A percentile compares a stretch with the other conserved stretches of the same genome.
phyloP scores from a whole-genome alignment of 306 rosid species.

The Alnus glutinosa region DNA sequence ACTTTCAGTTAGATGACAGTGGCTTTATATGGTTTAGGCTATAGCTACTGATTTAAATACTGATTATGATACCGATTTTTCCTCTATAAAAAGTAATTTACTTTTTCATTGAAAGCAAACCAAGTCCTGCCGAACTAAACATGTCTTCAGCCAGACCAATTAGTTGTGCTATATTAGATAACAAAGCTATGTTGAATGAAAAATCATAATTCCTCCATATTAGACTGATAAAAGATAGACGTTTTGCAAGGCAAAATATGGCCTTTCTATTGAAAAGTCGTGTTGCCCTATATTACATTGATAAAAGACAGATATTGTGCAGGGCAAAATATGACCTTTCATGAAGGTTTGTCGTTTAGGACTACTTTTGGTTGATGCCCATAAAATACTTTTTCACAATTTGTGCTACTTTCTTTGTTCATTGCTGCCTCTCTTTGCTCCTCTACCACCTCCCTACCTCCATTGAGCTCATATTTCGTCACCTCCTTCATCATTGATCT shows the following conservation, averaged over 20 bases:
- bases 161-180: neutral
- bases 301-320: neutral
- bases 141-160: neutral
- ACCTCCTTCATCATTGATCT: too few relatives aligned
- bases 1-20: slow-evolving; percentile 22
- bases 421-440: too few relatives aligned
- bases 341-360: neutral
- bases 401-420: too few relatives aligned
- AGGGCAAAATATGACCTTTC: neutral
- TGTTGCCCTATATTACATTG: neutral
- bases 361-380: neutral
- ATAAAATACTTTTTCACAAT: neutral
- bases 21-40: slow-evolving; percentile 6
- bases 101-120: neutral
- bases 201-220: too few relatives aligned
- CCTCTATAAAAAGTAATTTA: neutral
- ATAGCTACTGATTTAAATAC: neutral
- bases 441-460: too few relatives aligned
- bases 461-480: too few relatives aligned
- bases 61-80: neutral
- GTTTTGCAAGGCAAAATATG: too few relatives aligned
- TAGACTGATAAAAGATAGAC: too few relatives aligned
- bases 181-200: neutral
- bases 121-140: neutral
- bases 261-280: neutral